Conservation (phyloP, 768 basidiomycete genomes). For the Exsudoporus frostii region DNA sequence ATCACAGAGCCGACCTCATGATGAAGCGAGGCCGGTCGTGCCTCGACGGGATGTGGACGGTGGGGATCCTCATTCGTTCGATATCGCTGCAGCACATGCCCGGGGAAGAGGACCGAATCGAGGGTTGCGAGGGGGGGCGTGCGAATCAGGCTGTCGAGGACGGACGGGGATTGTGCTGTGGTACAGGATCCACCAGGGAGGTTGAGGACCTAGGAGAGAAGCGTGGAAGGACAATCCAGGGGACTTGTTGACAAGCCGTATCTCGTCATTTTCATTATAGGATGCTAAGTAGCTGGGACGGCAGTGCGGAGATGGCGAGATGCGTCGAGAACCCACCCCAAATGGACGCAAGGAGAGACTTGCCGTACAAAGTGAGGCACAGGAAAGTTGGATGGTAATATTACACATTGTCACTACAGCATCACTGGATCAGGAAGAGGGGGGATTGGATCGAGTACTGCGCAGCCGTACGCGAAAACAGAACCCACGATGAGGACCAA, state of each 20-base stretch:
- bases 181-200: constrained; percentile 25
- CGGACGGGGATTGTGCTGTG: constrained; percentile 20
- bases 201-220: constrained; percentile 24
- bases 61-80: constrained; percentile 19
- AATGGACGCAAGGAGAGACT: not conserved
- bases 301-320: constrained; percentile 28
- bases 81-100: constrained; percentile 9
- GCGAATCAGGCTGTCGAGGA: constrained; percentile 17
- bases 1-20: too few relatives aligned
- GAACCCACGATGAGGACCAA: not conserved
- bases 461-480: too few relatives aligned
- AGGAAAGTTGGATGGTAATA: constrained; percentile 12
- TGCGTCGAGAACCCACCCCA: constrained; percentile 13
- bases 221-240: constrained; percentile 22
- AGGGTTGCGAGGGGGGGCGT: constrained; percentile 4
- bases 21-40: not conserved
- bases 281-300: constrained; percentile 8
- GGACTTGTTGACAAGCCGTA: constrained; percentile 7
- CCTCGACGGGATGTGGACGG: constrained; percentile 2
- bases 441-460: not conserved
- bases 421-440: constrained; percentile 15
- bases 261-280: constrained; percentile 29
- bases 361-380: constrained; percentile 15
- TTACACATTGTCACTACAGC: constrained; percentile 9
- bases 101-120: constrained; percentile 8